Base-by-base conservation (phyloP, 2,329 filamentous ascomycete species). In the Fusarium verrucosum region DNA sequence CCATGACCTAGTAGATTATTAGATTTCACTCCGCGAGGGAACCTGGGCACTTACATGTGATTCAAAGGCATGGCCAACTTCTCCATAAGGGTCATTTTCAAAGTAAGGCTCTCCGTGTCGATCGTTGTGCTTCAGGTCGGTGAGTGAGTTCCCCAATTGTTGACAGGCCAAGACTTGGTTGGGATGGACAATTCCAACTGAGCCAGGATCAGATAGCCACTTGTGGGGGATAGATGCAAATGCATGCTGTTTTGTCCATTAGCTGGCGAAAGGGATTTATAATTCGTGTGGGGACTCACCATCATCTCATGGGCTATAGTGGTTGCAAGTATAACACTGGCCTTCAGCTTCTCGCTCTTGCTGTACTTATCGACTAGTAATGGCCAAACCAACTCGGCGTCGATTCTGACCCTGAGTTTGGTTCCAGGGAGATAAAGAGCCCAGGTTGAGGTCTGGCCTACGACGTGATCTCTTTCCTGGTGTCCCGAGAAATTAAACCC, bases 281-380 rank as follows among this genome's bases (percentile, higher is more conserved):
- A 19, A 22, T 7, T 19, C 5, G 2, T 28, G 28, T n/a, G 19
- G 26, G n/a, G 19, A 45, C 73, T 68, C 42, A 74, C 74, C 41
- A 72, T 69, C 8, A 75, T 22, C 49, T 76, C 74, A 20, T 75
- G 74, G 11, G 68, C 51, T 9, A 76, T 35, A 4, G 70, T 69
- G 2, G 41, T 26, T 4, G 72, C 69, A 13, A 72, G 26, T 10
- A 62, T 32, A 30, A 65, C 53, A 36, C 52, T 72, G 5, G 60
- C 43, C 63, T 72, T 64, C 28, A 69, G 46, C 44, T 68, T 72
- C 59, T 76, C 74, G 23, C 68, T 66, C 5, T 50, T 49, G 38
- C 63, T 71, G 25, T 71, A 69, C 9, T 62, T 59, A 11, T 56
- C 38, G 2, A 60, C 51, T 13, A 75, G 41, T 13, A 76, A 47